Conservation (phyloP, 306 rosid genomes). For the Abrus precatorius region DNA sequence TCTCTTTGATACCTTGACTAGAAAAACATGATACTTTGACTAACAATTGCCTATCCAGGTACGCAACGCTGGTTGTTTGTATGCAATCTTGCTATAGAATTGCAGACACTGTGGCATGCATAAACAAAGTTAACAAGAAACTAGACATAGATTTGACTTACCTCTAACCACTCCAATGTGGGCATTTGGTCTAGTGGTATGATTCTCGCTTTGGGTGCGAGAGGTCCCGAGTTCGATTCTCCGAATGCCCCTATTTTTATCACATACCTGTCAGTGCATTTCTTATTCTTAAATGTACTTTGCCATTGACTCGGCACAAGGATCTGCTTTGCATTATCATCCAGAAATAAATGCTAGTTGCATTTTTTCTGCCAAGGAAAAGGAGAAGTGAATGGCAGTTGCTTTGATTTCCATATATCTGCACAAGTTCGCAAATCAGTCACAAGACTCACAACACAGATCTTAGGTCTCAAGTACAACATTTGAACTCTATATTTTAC, state of each 20-base stretch:
- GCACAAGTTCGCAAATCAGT: neutral
- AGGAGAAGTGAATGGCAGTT: neutral
- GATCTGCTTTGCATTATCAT: constrained; percentile 2
- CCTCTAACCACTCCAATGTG: neutral
- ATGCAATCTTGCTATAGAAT: constrained; percentile 1
- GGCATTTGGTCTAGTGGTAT: constrained; percentile 71
- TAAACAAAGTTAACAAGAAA: neutral
- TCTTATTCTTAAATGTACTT: neutral
- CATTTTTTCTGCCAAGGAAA: neutral
- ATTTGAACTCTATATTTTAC: too few species aligned
- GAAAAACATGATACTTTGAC: constrained; percentile 7
- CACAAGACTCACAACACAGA: neutral
- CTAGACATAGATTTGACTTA: neutral
- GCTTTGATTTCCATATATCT: neutral
- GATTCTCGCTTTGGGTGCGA: constrained; percentile 77
- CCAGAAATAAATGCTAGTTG: neutral
- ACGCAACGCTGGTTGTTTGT: neutral
- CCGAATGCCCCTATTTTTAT: constrained; percentile 23
- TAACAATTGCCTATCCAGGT: constrained; percentile 4
- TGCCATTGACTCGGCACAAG: constrained; percentile 6
- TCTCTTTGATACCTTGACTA: constrained; percentile 9
- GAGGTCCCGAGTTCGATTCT: constrained; percentile 62
- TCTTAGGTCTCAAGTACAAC: too few species aligned
- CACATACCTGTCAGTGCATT: too few species aligned
- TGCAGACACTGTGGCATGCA: neutral